These are phyloP conservation scores for Apiospora hydei DNA, from an alignment of 2,329 filamentous ascomycete genomes.

Conservation along the genomic window DNA sequence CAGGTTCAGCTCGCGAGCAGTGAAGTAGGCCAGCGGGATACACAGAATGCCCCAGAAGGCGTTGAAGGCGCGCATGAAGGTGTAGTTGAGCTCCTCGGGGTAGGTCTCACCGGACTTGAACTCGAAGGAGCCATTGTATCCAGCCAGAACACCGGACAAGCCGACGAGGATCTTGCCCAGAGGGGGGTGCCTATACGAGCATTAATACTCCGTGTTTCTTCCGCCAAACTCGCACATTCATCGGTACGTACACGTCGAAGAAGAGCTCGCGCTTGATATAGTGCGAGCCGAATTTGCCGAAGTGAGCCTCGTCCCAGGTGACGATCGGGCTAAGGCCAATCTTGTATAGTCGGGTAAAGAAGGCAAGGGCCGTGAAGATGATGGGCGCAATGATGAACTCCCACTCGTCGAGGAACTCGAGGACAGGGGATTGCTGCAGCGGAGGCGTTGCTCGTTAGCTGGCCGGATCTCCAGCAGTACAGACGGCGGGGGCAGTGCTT, in stretches of 20 bases:
- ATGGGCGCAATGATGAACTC: conserved; percentile 68
- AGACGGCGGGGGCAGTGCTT: background rate
- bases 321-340: conserved; percentile 73
- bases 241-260: conserved; percentile 71
- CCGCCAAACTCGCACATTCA: conserved; percentile 10
- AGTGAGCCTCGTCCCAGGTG: conserved; percentile 75
- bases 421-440: conserved; percentile 59
- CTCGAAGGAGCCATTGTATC: conserved; percentile 98
- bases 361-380: conserved; percentile 66
- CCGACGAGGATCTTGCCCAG: conserved; percentile 99
- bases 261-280: conserved; percentile 99
- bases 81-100: conserved; percentile 92
- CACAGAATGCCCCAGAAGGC: conserved; percentile 92
- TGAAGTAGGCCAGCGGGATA: conserved; percentile 94
- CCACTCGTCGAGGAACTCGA: conserved; percentile 70
- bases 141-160: conserved; percentile 92
- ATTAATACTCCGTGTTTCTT: conserved; percentile 33
- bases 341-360: conserved; percentile 74
- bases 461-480: conserved; percentile 24
- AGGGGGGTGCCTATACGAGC: conserved; percentile 68
- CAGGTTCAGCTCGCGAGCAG: conserved; percentile 88
- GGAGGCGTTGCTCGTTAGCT: conserved; percentile 35
- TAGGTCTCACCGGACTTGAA: conserved; percentile 99
- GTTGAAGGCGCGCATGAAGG: conserved; percentile 98
- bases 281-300: conserved; percentile 98